Evolutionary conservation across 441 rosid genomes (phyloP).

Genomic region (Syzygium malaccense): DNA sequence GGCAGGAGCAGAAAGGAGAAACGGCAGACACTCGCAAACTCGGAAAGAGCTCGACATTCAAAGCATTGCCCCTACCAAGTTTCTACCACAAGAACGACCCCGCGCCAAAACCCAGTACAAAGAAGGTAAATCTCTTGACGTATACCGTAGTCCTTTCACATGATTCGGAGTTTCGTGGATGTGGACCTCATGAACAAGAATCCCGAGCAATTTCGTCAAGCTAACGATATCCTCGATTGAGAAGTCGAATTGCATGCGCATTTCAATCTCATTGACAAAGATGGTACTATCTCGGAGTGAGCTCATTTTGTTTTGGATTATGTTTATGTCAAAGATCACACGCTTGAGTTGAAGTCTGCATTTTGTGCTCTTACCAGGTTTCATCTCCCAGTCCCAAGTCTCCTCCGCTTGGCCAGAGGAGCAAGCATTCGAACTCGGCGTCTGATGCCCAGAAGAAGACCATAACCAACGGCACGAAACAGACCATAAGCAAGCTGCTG

Average conservation of each 20-base stretch:
- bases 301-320: background rate
- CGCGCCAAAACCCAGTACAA: background rate
- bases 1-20: constrained; percentile 2
- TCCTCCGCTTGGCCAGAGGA: background rate
- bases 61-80: constrained; percentile 20
- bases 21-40: background rate
- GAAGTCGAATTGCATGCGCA: background rate
- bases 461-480: constrained; percentile 1
- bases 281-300: background rate
- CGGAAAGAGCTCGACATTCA: constrained; percentile 10
- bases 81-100: constrained; percentile 9
- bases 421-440: background rate
- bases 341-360: background rate
- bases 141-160: background rate
- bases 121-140: background rate
- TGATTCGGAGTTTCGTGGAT: background rate
- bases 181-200: background rate
- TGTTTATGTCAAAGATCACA: background rate
- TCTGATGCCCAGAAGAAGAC: constrained; percentile 3
- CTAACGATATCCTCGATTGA: background rate
- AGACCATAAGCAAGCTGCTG: constrained; percentile 11
- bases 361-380: background rate
- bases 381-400: constrained; percentile 1
- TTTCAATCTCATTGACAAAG: background rate
- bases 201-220: background rate